phyloP scores from a whole-genome alignment of 2,329 filamentous ascomycete genomes.

The Monosporascus sp. region DNA sequence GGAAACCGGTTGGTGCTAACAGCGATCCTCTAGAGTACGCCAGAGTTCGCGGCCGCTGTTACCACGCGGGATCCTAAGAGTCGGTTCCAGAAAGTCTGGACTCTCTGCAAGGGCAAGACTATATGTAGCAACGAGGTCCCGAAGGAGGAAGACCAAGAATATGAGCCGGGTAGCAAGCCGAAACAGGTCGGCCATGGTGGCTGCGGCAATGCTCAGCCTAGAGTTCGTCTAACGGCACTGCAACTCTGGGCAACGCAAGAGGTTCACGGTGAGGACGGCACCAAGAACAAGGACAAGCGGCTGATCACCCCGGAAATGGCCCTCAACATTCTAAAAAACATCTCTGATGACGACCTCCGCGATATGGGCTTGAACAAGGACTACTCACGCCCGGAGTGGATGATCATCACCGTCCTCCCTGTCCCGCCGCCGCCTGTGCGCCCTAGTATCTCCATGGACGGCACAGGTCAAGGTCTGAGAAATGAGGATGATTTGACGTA shows the following conservation, averaged over 20 bases:
- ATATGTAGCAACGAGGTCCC: constrained; percentile 76
- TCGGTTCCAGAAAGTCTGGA: constrained; percentile 90
- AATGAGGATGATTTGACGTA: constrained; percentile 99
- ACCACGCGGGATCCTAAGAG: constrained; percentile 85
- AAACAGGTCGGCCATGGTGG: constrained; percentile 70
- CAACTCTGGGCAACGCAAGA: constrained; percentile 75
- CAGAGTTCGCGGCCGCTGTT: constrained; percentile 77
- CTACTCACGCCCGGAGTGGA: constrained; percentile 96
- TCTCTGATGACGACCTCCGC: constrained; percentile 73
- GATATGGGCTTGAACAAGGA: constrained; percentile 91
- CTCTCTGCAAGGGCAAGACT: constrained; percentile 82
- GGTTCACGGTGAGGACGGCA: constrained; percentile 70
- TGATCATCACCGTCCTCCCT: constrained; percentile 91
- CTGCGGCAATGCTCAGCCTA: constrained; percentile 86
- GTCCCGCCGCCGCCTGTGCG: constrained; percentile 94
- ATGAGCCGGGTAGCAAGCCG: constrained; percentile 53
- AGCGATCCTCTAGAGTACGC: constrained; percentile 63
- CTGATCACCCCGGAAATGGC: constrained; percentile 79
- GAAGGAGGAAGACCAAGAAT: constrained; percentile 64
- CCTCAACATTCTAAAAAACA: constrained; percentile 79
- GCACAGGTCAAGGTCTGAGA: constrained; percentile 83
- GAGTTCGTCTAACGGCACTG: constrained; percentile 80
- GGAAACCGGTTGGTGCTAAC: constrained; percentile 57
- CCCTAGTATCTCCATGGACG: constrained; percentile 95
- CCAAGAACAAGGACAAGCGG: constrained; percentile 71